Evolutionary conservation across 805 yeast species (phyloP), one percentile per base, ranked within the genome.

Genomic region (Nakazawaea pomicola): DNA sequence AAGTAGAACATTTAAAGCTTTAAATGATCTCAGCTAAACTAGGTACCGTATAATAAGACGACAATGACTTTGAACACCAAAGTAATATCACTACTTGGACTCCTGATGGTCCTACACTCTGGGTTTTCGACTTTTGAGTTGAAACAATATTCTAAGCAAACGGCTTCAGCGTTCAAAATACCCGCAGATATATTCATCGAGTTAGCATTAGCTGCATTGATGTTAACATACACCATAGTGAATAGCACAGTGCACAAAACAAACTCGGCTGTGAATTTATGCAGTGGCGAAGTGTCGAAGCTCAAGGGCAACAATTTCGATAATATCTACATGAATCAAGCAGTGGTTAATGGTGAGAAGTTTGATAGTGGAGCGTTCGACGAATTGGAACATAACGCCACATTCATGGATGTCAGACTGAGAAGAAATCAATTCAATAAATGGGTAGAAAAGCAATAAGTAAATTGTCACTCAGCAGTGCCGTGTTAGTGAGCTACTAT

Each of bases 291-390:
- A n/a, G 23, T 11, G 7, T 18, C 33, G 7, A n/a, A 36, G 17
- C 27, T 30, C 28, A 27, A 24, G 6, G 28, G 15, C 4, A 19
- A 31, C 25, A 36, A 28, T 19, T 32, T 80, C 49, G 65, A 65
- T 40, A 76, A 76, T 7, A 70, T 80, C 18, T 58, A 52, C n/a
- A 64, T 68, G 62, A 64, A 60, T 44, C 62, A 72, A 40, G 78
- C 82, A 7, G 68, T 74, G 33, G 57, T 60, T 14, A 68, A 69
- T 36, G 58, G 65, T 20, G 78, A 80, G 46, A 54, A 59, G 24
- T 52, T 70, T 20, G 83, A 81, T 1, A 52, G 63, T 19, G 62
- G 62, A 4, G 34, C 45, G 15, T 77, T 61, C 49, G 74, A 69
- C 36, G 55, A 59, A 10, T 58, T 76, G 31, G 77, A 76, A 39